Conservation (phyloP, 257 asterid species). For the Lithospermum erythrorhizon region DNA sequence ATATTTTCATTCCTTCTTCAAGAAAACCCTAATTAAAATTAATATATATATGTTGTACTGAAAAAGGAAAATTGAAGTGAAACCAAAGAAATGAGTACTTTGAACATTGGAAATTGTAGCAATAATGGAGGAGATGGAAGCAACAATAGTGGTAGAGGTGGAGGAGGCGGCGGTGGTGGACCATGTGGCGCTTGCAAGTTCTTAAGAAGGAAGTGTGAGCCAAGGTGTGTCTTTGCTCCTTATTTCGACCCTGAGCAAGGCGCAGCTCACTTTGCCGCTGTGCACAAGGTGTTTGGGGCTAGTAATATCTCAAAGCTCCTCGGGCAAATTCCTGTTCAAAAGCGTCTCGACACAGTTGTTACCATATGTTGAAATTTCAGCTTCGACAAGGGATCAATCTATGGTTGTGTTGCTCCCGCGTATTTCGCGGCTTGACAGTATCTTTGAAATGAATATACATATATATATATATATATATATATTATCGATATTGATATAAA, state of each 20-base stretch:
- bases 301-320: slow-evolving; percentile 91
- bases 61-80: not conserved
- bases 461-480: not conserved
- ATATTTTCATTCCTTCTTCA: slow-evolving; percentile 2
- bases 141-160: slow-evolving; percentile 5
- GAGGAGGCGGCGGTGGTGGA: slow-evolving; percentile 46
- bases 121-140: slow-evolving; percentile 1
- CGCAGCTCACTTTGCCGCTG: slow-evolving; percentile 95
- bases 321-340: slow-evolving; percentile 57
- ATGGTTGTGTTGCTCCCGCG: slow-evolving; percentile 91
- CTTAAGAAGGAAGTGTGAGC: slow-evolving; percentile 80
- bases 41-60: not conserved
- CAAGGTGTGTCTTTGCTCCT: slow-evolving; percentile 86
- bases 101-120: slow-evolving; percentile 27
- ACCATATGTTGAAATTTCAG: slow-evolving; percentile 91
- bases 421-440: too few species aligned
- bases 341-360: slow-evolving; percentile 75
- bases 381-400: slow-evolving; percentile 77
- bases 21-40: slow-evolving; percentile 24
- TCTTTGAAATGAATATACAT: too few species aligned
- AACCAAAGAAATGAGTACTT: slow-evolving; percentile 25
- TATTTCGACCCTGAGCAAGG: slow-evolving; percentile 95
- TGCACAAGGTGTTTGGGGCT: slow-evolving; percentile 95
- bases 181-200: slow-evolving; percentile 99
- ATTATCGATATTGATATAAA: too few species aligned